A percentile compares a stretch with the other conserved stretches of the same genome.
Conservation (phyloP, 1,284 basidiomycete genomes). For the Neolentinus lepideus region DNA sequence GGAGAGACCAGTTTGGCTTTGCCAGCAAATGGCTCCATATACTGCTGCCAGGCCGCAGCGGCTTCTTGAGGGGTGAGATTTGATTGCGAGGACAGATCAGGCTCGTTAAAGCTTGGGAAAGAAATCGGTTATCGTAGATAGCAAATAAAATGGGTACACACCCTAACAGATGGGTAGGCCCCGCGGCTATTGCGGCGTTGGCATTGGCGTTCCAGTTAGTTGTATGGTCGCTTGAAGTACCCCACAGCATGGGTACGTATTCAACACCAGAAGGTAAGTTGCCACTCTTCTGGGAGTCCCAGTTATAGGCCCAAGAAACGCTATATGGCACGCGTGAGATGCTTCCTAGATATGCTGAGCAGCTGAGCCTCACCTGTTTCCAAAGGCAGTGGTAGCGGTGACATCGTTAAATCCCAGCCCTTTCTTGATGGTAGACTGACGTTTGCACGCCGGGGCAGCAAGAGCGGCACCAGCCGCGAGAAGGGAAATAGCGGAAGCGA, state of each 20-base stretch:
- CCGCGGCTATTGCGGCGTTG: conserved; percentile 20
- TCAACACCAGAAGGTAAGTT: conserved; percentile 14
- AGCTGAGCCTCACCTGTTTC: conserved; percentile 12
- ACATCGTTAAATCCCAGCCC: conserved; percentile 23
- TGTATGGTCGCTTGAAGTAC: conserved; percentile 14
- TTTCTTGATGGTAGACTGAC: conserved; percentile 14
- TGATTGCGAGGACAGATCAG: conserved; percentile 22
- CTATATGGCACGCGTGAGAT: conserved; percentile 4
- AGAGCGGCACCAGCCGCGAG: not conserved
- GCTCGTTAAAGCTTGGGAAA: conserved; percentile 23
- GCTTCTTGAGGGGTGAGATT: conserved; percentile 22
- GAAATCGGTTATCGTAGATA: not conserved
- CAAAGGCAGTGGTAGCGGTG: conserved; percentile 16
- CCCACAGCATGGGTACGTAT: conserved; percentile 24
- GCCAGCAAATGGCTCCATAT: conserved; percentile 25
- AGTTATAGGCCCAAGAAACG: conserved; percentile 23
- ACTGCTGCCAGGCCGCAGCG: conserved; percentile 21
- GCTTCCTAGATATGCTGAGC: not conserved
- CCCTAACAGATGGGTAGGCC: conserved; percentile 22
- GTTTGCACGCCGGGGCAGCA: not conserved
- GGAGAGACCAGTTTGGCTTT: conserved; percentile 25
- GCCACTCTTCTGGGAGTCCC: conserved; percentile 16
- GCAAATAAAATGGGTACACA: conserved; percentile 9
- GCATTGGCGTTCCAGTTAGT: conserved; percentile 18
- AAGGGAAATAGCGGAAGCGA: not conserved